phyloP scores from a whole-genome alignment of 2,329 filamentous ascomycete genomes.

The Fusarium armeniacum region DNA sequence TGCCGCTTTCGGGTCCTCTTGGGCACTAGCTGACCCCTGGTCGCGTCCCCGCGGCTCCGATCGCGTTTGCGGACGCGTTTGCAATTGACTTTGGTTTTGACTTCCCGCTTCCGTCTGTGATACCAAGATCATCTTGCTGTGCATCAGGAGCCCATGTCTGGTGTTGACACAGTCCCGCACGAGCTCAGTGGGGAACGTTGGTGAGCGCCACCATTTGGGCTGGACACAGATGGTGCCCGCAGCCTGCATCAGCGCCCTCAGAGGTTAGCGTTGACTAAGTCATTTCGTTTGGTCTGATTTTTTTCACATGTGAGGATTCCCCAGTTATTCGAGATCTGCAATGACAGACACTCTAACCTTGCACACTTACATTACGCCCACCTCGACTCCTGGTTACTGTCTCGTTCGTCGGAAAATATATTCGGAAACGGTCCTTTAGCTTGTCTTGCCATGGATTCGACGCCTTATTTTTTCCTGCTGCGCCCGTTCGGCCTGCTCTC shows the following conservation, averaged over 20 bases:
- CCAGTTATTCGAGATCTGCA: conserved; percentile 36
- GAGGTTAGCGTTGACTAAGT: conserved; percentile 43
- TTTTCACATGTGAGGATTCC: conserved; percentile 40
- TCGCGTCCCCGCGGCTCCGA: conserved; percentile 31
- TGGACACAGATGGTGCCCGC: conserved; percentile 89
- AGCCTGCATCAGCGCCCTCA: conserved; percentile 62
- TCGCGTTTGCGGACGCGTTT: conserved; percentile 31
- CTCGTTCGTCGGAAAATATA: conserved; percentile 84
- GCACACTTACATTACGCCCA: conserved; percentile 64
- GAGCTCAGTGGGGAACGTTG: conserved; percentile 77
- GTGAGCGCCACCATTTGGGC: conserved; percentile 76
- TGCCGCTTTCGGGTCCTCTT: conserved; percentile 43
- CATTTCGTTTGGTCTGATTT: conserved; percentile 25
- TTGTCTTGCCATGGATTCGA: conserved; percentile 38
- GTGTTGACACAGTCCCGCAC: conserved; percentile 82
- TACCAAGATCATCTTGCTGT: conserved; percentile 82
- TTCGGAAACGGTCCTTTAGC: conserved; percentile 69
- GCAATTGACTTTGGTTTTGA: conserved; percentile 26
- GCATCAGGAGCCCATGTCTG: conserved; percentile 81
- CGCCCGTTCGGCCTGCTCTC: conserved; percentile 52
- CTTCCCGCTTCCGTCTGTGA: conserved; percentile 31
- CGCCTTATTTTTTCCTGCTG: conserved; percentile 45
- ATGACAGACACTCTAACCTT: conserved; percentile 14
- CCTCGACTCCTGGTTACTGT: conserved; percentile 77
- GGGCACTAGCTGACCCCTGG: conserved; percentile 15